Base-by-base conservation (phyloP, 1,284 basidiomycete species). In the Thecaphora thlaspeos region DNA sequence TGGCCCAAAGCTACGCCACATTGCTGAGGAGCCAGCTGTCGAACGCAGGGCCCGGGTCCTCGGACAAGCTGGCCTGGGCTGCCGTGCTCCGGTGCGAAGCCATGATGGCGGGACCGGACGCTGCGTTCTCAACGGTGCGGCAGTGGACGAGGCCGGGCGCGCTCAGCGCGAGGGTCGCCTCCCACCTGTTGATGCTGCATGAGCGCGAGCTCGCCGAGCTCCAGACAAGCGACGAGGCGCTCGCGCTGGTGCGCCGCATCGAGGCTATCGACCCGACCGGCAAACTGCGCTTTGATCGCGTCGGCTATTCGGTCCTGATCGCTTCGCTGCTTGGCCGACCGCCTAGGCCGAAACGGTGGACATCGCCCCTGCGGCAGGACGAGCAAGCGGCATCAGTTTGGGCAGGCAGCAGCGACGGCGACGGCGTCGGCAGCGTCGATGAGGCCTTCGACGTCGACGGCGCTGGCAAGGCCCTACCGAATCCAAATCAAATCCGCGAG, bases 141-240 rank as follows among this genome's bases (percentile, higher is more conserved):
- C 24, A 39, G 19, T 55, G 50, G 4, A 19, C 12, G 7, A 22
- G 28, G 26, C 24, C 48, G 8, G 48, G 24, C 11, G 1, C 39
- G 3, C 45, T 46, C 22, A 46, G 52, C 23, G 21, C 38, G 3
- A 43, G 32, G 14, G 57, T 55, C 0, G 4, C 68, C 26, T 37
- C 39, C 4, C 19, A 51, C 19, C 46, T 71, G 22, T 38, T 66
- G 15, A 52, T 52, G 1, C 38, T 51, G 11, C 62, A 65, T 24
- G 18, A 26, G 1, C 43, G 55, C 12, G 53, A 58, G 47, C 46
- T 56, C 11, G 48, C 44, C 14, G 46, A 53, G 14, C 37, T 64
- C 0, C 46, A 59, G 28, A 61, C 53, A 26, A 67, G 70, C 47
- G 70, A 71, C 45, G 70, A 67, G 21, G 67, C 67, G 14, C 49